Evolutionary conservation across 2,329 filamentous ascomycete species (phyloP).

Genomic region (Coleophoma crateriformis): DNA sequence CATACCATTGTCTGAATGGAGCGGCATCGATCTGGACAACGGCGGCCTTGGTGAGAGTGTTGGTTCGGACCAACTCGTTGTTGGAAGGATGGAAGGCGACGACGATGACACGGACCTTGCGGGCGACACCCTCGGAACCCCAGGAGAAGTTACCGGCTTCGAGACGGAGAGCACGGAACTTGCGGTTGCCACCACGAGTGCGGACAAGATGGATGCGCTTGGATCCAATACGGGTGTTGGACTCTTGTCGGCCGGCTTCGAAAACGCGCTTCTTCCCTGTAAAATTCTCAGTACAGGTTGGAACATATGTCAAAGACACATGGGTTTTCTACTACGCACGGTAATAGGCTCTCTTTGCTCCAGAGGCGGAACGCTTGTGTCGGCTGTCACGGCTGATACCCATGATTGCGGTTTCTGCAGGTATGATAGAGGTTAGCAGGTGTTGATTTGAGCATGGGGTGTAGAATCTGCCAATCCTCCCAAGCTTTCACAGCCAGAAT

Average conservation of each 20-base stretch:
- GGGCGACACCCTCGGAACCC: conserved; percentile 95
- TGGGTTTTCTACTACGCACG: conserved; percentile 71
- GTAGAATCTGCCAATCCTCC: neutral
- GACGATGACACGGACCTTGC: conserved; percentile 98
- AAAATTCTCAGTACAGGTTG: conserved; percentile 58
- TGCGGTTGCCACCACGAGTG: conserved; percentile 97
- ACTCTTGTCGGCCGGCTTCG: conserved; percentile 98
- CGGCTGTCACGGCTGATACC: conserved; percentile 99
- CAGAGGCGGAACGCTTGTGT: conserved; percentile 99
- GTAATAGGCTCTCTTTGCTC: conserved; percentile 95
- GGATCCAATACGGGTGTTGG: conserved; percentile 97
- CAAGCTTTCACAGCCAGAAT: conserved; percentile 1
- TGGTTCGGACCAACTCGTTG: conserved; percentile 99
- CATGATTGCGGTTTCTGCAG: conserved; percentile 74
- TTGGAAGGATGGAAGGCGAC: conserved; percentile 99
- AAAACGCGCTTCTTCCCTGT: conserved; percentile 94
- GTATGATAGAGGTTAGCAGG: conserved; percentile 22
- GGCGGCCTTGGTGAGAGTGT: conserved; percentile 98
- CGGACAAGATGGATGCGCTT: conserved; percentile 97
- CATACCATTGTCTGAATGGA: conserved; percentile 99
- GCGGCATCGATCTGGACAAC: conserved; percentile 98
- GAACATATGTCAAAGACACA: conserved; percentile 63
- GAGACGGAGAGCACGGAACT: conserved; percentile 98
- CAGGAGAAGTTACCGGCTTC: conserved; percentile 99
- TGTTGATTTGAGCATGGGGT: neutral